phyloP scores from a whole-genome alignment of 192 early-diverging fungal genomes.

The Chytriomyces hyalinus region DNA sequence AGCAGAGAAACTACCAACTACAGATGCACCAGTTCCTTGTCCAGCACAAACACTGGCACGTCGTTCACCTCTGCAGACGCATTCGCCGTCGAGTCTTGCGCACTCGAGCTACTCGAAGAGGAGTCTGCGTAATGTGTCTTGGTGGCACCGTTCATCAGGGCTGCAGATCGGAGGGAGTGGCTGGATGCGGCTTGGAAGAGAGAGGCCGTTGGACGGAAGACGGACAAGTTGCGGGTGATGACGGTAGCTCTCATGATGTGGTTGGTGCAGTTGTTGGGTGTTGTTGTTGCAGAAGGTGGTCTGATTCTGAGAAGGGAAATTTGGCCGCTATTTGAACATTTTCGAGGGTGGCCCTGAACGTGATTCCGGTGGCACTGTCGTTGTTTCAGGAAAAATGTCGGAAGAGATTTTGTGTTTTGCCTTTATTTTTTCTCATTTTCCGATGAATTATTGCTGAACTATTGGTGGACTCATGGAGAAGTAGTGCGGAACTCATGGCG shows the following conservation, averaged over 20 bases:
- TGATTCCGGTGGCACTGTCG: no score
- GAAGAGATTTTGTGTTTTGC: no score
- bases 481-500: no score
- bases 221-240: conserved; percentile 8
- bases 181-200: conserved; percentile 10
- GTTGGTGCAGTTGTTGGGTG: not conserved
- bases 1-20: not conserved
- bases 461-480: no score
- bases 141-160: conserved; percentile 2
- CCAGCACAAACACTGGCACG: conserved; percentile 12
- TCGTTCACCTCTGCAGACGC: not conserved
- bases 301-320: not conserved
- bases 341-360: no score
- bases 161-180: not conserved
- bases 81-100: not conserved
- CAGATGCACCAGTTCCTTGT: conserved; percentile 26
- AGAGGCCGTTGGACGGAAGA: conserved; percentile 16
- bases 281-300: not conserved
- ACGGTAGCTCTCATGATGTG: not conserved
- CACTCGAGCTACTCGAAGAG: not conserved
- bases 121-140: not conserved
- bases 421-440: no score
- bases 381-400: no score
- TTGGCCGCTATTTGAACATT: no score
- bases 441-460: no score